Evolutionary conservation across 805 yeast species (phyloP), one percentile per base, ranked within the genome.

Genomic region (Spathaspora hagerdaliae): DNA sequence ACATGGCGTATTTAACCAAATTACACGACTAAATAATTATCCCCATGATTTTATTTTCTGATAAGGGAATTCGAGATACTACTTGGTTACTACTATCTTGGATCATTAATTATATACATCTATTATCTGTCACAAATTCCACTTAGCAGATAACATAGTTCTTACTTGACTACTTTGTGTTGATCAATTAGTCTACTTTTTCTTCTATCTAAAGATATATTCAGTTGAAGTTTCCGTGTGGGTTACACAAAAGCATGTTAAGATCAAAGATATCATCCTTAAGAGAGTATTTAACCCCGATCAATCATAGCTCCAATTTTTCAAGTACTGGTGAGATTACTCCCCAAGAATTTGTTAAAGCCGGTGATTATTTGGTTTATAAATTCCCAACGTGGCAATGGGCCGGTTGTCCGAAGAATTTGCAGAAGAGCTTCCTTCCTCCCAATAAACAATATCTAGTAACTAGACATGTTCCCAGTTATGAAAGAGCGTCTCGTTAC

Each of bases 371-470:
- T 64, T 69, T 94, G 47, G 91, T 84, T 31, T 83, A 82, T 64
- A 87, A 85, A 72, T 94, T 94, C 62, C 98, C 99, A 2, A 94
- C 98, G 0, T 94, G 99, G 99, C 81, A 82, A 50, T 94, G 99
- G 99, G 59, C 65, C 26, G 38, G 61, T 7, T 58, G 68, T 43
- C 68, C 75, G 31, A 58, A 61, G 42, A 55, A 47, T 38, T 56
- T 68, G 42, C 65, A 57, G 40, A 78, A 83, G 51, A 85, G 81
- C 50, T 94, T 89, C 55, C 67, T 94, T 48, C 99, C 99, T 1
- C 68, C 69, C 1, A 91, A 87, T 53, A 94, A 89, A 65, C 99
- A 94, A 67, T 87, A 77, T 53, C 68, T 94, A 36, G 87, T 94
- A 3, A 90, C 97, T 0, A 78, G 82, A 56, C 96, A 88, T 60